Percentiles rank a stretch among this genome's conserved stretches.
Evolutionary conservation across 164 flowering plant genomes (phyloP).

Genomic region (Aristolochia fimbriata): DNA sequence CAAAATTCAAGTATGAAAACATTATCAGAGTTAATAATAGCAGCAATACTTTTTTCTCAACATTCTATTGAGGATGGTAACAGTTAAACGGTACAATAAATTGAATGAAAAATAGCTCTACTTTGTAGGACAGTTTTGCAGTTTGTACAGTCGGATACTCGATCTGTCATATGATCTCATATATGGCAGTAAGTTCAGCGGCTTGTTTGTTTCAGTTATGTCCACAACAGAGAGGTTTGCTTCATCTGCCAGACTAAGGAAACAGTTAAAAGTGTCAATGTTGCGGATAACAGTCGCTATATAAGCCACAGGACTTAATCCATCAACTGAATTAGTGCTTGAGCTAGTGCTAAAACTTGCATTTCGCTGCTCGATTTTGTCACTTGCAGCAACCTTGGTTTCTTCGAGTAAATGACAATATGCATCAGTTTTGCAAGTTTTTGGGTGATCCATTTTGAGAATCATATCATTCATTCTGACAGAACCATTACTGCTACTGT

Average conservation of each 20-base stretch:
- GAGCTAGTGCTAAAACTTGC: background rate
- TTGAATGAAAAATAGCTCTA: too few relatives aligned
- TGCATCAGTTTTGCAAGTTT: background rate
- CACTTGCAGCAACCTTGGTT: background rate
- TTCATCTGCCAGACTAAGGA: conserved; percentile 37
- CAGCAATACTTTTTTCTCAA: too few relatives aligned
- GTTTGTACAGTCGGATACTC: conserved; percentile 28
- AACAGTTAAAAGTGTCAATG: conserved; percentile 54
- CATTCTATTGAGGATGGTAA: too few relatives aligned
- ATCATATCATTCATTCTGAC: too few relatives aligned
- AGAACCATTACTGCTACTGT: background rate
- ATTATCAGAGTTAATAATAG: too few relatives aligned
- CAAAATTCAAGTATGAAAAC: too few relatives aligned
- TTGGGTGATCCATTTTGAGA: background rate
- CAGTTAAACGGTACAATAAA: too few relatives aligned
- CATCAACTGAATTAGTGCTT: background rate
- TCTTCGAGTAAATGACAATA: background rate
- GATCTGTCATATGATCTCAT: conserved; percentile 58
- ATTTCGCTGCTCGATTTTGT: background rate
- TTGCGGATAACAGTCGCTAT: conserved; percentile 84
- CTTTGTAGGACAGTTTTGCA: too few relatives aligned
- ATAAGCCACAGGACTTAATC: conserved; percentile 42
- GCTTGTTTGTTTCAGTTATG: conserved; percentile 36
- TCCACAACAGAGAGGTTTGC: conserved; percentile 50
- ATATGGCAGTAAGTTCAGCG: conserved; percentile 58